Percentiles rank a stretch among this genome's conserved stretches.
Evolutionary conservation across 768 basidiomycete species (phyloP).

Genomic region (Russula virescens): DNA sequence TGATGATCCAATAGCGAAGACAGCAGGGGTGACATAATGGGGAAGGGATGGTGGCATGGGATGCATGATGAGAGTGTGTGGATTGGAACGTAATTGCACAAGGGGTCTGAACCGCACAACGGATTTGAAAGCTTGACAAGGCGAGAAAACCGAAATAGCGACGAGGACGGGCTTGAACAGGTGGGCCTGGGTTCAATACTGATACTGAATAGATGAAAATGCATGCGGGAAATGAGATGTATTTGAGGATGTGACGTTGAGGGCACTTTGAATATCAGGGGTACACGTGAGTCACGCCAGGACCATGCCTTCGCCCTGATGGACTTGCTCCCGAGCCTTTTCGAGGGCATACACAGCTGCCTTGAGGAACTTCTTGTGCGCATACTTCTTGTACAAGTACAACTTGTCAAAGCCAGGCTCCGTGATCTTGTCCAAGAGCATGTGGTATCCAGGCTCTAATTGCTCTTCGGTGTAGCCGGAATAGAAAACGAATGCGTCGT

Average conservation of each 20-base stretch:
- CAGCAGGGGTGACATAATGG: slow-evolving; percentile 18
- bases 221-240: slow-evolving; percentile 17
- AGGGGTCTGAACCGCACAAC: slow-evolving; percentile 16
- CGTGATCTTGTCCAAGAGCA: slow-evolving; percentile 77
- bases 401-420: slow-evolving; percentile 75
- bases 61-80: slow-evolving; percentile 17
- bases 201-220: slow-evolving; percentile 16
- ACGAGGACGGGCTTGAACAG: slow-evolving; percentile 16
- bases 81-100: slow-evolving; percentile 18
- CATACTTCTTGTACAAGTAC: slow-evolving; percentile 94
- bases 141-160: slow-evolving; percentile 23
- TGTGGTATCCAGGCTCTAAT: slow-evolving; percentile 69
- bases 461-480: slow-evolving; percentile 90
- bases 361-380: slow-evolving; percentile 96
- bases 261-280: not conserved
- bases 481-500: slow-evolving; percentile 87
- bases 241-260: slow-evolving; percentile 9
- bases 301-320: slow-evolving; percentile 24
- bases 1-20: slow-evolving; percentile 23
- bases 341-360: slow-evolving; percentile 74
- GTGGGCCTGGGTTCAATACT: slow-evolving; percentile 17
- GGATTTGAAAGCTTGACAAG: slow-evolving; percentile 22
- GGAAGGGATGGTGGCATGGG: slow-evolving; percentile 14
- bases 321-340: slow-evolving; percentile 50
- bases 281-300: slow-evolving; percentile 14